Base-by-base conservation (phyloP, 148 eudicot species). In the Mesembryanthemum crystallinum region DNA sequence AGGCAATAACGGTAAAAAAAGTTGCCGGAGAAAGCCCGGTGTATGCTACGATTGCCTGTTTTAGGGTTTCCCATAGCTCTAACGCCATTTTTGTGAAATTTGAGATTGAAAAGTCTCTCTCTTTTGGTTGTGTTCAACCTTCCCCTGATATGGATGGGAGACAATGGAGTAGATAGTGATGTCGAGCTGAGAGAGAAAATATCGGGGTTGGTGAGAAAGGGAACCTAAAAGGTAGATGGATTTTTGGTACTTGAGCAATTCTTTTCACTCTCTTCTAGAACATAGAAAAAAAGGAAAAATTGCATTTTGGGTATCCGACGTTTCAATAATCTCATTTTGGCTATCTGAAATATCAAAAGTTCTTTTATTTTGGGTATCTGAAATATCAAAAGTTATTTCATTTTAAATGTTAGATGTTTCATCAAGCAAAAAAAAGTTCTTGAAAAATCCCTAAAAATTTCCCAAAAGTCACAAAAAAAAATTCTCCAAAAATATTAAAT, bases 21-120 rank as follows among this genome's bases (percentile, higher is more conserved):
- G 89, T 76, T 8, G 86, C 61, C 8, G 98, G 97, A 33, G 98
- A 84, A 1, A 94, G 86, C 0, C 98, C 98, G 1, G 97, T 90
- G 85, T 90, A 94, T 29, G 70, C 85, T 51, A 88, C 82, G 30
- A 94, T 88, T 12, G 96, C 71, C 51, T 92, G 89, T 54, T 90
- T 92, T 0, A 86, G 62, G 20, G 90, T 87, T 69, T 90, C 95
- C 97, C 97, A 92, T 0, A 90, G 64, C 80, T 86, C 82, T 28
- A 90, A 55, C 0, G 92, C 97, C 98, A 94, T 94, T 68, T 37
- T 78, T 80, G 24, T 33, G 42, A 62, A 6, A 11, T 10, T 45
- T 7, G 57, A 52, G 12, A 47, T 14, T 63, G 66, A 33, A 27
- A 59, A 61, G 28, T 57, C 23, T 54, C 33, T 9, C 54, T 43